Base-by-base conservation (phyloP, 2,329 filamentous ascomycete species). In the Zymoseptoria ardabiliae region DNA sequence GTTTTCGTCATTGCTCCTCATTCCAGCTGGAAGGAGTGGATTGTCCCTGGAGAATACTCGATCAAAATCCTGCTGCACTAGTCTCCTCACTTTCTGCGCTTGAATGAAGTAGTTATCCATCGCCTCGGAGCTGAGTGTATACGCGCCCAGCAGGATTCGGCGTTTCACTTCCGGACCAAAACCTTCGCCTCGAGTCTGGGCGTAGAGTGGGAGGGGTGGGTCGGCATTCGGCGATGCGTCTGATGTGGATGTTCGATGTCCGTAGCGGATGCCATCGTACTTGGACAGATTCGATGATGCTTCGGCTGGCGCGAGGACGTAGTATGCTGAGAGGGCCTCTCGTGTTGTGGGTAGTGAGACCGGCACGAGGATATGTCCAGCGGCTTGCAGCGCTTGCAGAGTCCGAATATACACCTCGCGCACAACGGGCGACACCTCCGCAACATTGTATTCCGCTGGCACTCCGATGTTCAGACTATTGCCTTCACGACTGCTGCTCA, bases 41-140 rank as follows among this genome's bases (percentile, higher is more conserved):
- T 96, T 92, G 3, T 77, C 76, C 50, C 85, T 74, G 17, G 76
- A 74, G 71, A 99, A 97, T 0, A 90, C 86, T 1, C 81, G 76
- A 74, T 97, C 85, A 72, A 99, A 99, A 70, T 99, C 94, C 35
- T 79, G 78, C 71, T 94, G 88, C 2, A 99, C 90, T 19, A 96
- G 78, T 57, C 90, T 82, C 1, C 94, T 87, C 48, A 97, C 85
- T 65, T 87, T 88, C 75, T 99, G 94, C 52, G 94, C 94, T 72
- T 96, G 89, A 63, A 96, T 84, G 70, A 99, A 99, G 75, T 97
- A 97, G 72, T 97, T 99, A 73, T 96, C 89, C 70, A 95, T 94
- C 9, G 91, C 91, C 62, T 89, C 85, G 0, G 93, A 92, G 74
- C 90, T 96, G 56, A 99, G 81, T 49, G 87, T 92, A 72, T 96